Percentiles rank a stretch among this genome's conserved stretches.
These are phyloP conservation scores for Clarireedia monteithiana DNA, from an alignment of 2,329 filamentous ascomycete genomes.

Conservation along the genomic window DNA sequence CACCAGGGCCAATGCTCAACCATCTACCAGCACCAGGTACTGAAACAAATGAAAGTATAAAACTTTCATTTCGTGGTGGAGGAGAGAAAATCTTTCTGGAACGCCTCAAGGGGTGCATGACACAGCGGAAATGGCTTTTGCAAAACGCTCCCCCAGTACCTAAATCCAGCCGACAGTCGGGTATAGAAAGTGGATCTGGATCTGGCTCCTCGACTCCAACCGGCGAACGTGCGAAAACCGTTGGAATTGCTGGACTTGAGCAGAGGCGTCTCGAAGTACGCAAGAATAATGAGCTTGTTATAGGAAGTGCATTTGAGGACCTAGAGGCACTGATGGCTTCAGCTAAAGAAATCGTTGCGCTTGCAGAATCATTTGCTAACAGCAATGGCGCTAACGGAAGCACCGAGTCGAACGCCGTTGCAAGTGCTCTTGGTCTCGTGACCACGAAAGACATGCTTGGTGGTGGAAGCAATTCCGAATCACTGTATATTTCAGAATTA, in stretches of 20 bases:
- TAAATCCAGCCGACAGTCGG: slow-evolving; percentile 39
- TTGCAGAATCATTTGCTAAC: slow-evolving; percentile 79
- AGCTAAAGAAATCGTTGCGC: slow-evolving; percentile 88
- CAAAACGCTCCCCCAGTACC: slow-evolving; percentile 85
- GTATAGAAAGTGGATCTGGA: slow-evolving; percentile 31
- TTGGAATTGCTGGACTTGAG: slow-evolving; percentile 89
- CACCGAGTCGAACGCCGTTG: slow-evolving; percentile 65
- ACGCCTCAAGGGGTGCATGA: slow-evolving; percentile 75
- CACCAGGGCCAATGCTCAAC: slow-evolving; percentile 64
- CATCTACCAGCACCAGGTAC: slow-evolving; percentile 28
- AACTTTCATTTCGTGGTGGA: slow-evolving; percentile 83
- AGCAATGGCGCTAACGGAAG: slow-evolving; percentile 47
- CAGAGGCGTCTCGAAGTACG: slow-evolving; percentile 75
- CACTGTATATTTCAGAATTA: slow-evolving; percentile 81
- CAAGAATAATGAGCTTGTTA: slow-evolving; percentile 88
- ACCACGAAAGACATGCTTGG: slow-evolving; percentile 92
- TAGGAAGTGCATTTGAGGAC: slow-evolving; percentile 92
- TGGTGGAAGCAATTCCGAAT: slow-evolving; percentile 65
- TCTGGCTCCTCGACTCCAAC: slow-evolving; percentile 27
- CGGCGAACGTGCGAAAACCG: slow-evolving; percentile 47
- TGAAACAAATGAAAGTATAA: slow-evolving; percentile 68
- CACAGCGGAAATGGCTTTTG: slow-evolving; percentile 92
- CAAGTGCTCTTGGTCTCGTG: slow-evolving; percentile 76
- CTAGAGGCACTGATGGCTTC: slow-evolving; percentile 95
- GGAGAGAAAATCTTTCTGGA: slow-evolving; percentile 90